phyloP scores from a whole-genome alignment of 345 rosid genomes.

The Eucalyptus erythrocorys region DNA sequence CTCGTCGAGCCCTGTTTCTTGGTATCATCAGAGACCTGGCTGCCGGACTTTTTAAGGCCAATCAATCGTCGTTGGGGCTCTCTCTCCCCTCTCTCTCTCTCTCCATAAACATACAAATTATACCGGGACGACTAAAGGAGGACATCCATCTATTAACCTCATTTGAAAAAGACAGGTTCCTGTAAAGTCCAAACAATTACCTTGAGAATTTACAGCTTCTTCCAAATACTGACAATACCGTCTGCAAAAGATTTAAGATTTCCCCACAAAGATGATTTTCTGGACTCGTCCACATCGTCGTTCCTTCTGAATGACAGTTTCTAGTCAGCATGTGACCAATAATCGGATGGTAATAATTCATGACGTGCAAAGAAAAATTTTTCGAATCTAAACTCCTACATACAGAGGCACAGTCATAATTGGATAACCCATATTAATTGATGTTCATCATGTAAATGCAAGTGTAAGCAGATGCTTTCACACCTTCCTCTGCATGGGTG shows the following conservation, averaged over 20 bases:
- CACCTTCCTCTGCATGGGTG: background rate
- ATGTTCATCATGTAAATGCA: background rate
- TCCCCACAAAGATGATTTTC: conserved; percentile 19
- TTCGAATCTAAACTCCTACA: background rate
- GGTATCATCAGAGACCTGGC: background rate
- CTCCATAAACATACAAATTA: background rate
- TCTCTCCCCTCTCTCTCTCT: background rate
- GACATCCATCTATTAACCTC: background rate
- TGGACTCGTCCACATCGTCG: background rate
- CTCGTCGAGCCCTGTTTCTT: background rate
- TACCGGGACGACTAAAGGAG: background rate
- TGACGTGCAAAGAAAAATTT: background rate
- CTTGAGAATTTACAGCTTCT: conserved; percentile 4
- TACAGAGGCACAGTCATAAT: background rate
- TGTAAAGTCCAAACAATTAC: background rate
- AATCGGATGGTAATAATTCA: background rate
- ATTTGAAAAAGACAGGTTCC: background rate
- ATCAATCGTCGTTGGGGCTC: background rate
- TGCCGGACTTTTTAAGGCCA: background rate
- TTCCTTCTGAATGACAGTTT: background rate
- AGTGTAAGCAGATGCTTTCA: background rate
- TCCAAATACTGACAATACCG: conserved; percentile 18
- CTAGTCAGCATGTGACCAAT: background rate
- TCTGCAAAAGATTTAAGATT: conserved; percentile 28
- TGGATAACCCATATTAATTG: background rate